Conservation (phyloP, 2,329 filamentous ascomycete genomes). For the Graphilbum fragrans region DNA sequence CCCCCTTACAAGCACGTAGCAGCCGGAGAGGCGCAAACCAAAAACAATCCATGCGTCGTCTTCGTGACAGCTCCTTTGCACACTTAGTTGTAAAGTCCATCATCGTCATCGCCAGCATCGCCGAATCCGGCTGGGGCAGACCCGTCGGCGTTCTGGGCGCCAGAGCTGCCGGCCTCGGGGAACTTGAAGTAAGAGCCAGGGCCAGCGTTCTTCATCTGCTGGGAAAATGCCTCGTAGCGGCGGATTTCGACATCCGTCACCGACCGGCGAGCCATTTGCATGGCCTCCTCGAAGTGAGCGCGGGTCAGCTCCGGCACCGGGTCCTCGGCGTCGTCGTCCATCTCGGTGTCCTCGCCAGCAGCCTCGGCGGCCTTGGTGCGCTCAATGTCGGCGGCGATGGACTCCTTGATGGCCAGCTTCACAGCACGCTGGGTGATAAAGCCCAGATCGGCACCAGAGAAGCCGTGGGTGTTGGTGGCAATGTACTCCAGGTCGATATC, state of each 20-base stretch:
- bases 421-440: conserved; percentile 98
- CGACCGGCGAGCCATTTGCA: conserved; percentile 86
- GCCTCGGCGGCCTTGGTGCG: conserved; percentile 82
- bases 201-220: conserved; percentile 97
- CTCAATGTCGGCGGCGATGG: conserved; percentile 81
- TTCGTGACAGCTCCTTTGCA: too few species aligned
- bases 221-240: conserved; percentile 94
- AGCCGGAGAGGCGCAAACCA: too few species aligned
- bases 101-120: conserved; percentile 75
- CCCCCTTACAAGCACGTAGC: not conserved
- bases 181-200: conserved; percentile 98
- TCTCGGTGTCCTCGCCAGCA: conserved; percentile 65
- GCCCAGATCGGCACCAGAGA: conserved; percentile 98
- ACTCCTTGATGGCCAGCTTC: conserved; percentile 98
- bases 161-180: conserved; percentile 63
- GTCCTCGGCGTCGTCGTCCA: conserved; percentile 79
- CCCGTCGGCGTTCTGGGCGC: conserved; percentile 39
- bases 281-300: conserved; percentile 96
- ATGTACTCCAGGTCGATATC: conserved; percentile 90
- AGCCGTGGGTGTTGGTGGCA: conserved; percentile 92
- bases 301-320: conserved; percentile 93
- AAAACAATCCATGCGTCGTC: too few species aligned
- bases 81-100: conserved; percentile 88
- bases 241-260: conserved; percentile 96
- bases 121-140: conserved; percentile 45